A percentile compares a stretch with the other conserved stretches of the same genome.
These are phyloP conservation scores for Neopestalotiopsis sp. DNA, from an alignment of 2,329 filamentous ascomycete genomes.

Conservation along the genomic window DNA sequence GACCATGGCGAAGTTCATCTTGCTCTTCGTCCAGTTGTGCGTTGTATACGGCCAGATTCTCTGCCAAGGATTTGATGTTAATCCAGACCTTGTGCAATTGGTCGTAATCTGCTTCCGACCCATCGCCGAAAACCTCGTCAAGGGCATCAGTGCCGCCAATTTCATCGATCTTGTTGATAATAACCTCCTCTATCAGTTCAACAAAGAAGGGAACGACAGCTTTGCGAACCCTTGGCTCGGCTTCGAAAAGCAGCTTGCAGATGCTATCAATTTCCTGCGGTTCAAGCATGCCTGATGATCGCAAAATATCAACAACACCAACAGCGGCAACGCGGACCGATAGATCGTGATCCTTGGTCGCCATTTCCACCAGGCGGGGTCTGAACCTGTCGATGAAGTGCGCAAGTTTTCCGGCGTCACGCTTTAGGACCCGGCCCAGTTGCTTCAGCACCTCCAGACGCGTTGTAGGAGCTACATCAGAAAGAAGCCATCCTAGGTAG, in stretches of 20 bases:
- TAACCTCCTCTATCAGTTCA: conserved; percentile 82
- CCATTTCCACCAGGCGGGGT: conserved; percentile 88
- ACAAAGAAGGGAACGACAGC: conserved; percentile 91
- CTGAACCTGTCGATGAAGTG: conserved; percentile 95
- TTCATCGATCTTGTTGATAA: conserved; percentile 80
- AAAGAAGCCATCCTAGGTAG: conserved; percentile 95
- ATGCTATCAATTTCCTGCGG: conserved; percentile 90
- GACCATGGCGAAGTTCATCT: conserved; percentile 47
- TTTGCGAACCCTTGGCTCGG: conserved; percentile 83
- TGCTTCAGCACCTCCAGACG: conserved; percentile 88
- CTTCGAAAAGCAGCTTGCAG: conserved; percentile 87
- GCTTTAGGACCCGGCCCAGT: conserved; percentile 78
- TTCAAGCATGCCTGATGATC: conserved; percentile 85
- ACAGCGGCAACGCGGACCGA: conserved; percentile 82
- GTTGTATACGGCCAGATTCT: conserved; percentile 84
- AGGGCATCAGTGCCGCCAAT: conserved; percentile 80
- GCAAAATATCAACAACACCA: conserved; percentile 79
- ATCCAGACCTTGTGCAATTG: conserved; percentile 85
- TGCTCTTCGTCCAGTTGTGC: conserved; percentile 67
- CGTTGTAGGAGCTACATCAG: conserved; percentile 76
- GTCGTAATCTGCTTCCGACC: conserved; percentile 77
- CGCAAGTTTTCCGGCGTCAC: conserved; percentile 81
- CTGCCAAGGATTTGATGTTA: conserved; percentile 87
- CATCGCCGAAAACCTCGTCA: conserved; percentile 74
- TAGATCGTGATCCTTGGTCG: conserved; percentile 81